Evolutionary conservation across 2,329 filamentous ascomycete species (phyloP).

Genomic region (Apiospora hydei): DNA sequence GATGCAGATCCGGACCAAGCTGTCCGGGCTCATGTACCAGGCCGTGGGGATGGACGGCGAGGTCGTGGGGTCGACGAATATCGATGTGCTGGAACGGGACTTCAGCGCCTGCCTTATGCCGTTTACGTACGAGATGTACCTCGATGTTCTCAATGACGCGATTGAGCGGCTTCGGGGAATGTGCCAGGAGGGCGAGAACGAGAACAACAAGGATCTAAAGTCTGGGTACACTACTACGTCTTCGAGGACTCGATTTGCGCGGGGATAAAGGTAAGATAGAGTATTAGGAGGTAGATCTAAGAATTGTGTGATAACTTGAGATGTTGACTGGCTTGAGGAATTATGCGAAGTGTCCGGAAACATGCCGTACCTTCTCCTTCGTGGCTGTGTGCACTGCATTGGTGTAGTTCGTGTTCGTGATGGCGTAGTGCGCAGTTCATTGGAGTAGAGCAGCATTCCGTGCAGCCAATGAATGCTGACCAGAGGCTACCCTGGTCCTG

Average conservation of each 20-base stretch:
- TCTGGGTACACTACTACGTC: background rate
- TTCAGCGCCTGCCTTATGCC: background rate
- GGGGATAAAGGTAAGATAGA: background rate
- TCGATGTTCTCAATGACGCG: background rate
- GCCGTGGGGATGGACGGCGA: background rate
- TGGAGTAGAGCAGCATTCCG: too few species aligned
- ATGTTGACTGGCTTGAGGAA: too few species aligned
- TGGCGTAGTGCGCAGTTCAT: too few species aligned
- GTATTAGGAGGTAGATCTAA: background rate
- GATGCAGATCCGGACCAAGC: background rate
- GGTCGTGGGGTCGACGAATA: background rate
- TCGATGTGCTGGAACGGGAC: background rate
- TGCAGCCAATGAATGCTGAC: too few species aligned
- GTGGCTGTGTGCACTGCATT: too few species aligned
- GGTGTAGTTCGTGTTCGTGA: too few species aligned
- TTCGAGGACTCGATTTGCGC: background rate
- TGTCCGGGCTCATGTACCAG: background rate
- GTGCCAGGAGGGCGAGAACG: background rate
- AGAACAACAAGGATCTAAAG: background rate
- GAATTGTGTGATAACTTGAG: too few species aligned
- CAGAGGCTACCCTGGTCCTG: too few species aligned
- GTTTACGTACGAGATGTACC: background rate
- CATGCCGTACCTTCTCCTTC: too few species aligned
- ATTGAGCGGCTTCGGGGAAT: background rate
- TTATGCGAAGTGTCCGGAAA: too few species aligned